phyloP scores from a whole-genome alignment of 2,329 filamentous ascomycete species.

The Exophiala spinifera region DNA sequence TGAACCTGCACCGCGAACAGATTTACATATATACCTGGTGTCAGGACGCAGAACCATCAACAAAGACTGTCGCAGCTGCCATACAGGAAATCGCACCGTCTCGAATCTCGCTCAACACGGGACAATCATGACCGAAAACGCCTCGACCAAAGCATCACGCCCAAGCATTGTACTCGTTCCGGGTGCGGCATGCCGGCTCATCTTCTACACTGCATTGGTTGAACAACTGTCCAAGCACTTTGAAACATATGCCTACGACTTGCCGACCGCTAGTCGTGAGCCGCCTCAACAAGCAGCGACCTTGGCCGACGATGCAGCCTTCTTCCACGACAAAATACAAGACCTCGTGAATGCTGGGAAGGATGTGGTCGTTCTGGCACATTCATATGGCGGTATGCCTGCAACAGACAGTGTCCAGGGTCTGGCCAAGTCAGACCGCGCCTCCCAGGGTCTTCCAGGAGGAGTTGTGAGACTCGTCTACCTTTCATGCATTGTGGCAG shows the following conservation, averaged over 20 bases:
- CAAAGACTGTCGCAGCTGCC: too few species aligned
- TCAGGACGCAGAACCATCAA: too few species aligned
- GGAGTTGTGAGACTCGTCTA: conserved; percentile 6
- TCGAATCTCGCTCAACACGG: neutral
- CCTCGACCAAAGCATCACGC: neutral
- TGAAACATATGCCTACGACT: neutral
- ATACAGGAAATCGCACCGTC: neutral
- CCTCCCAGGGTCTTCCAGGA: conserved; percentile 29
- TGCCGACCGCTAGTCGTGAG: neutral
- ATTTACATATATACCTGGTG: too few species aligned
- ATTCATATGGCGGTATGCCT: conserved; percentile 37
- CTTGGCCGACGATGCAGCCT: conserved; percentile 31
- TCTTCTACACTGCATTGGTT: neutral
- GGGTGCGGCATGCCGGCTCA: neutral
- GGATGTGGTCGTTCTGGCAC: conserved; percentile 32
- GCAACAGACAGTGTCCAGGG: conserved; percentile 32
- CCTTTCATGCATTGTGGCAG: neutral
- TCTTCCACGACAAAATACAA: conserved; percentile 27
- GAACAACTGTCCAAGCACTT: neutral
- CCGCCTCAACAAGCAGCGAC: conserved; percentile 3
- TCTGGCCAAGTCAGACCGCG: conserved; percentile 17
- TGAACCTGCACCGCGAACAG: too few species aligned
- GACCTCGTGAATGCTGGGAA: conserved; percentile 29
- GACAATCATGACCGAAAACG: neutral
- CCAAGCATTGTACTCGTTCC: neutral